Evolutionary conservation across 257 asterid genomes (phyloP).

Genomic region (Ballota nigra): DNA sequence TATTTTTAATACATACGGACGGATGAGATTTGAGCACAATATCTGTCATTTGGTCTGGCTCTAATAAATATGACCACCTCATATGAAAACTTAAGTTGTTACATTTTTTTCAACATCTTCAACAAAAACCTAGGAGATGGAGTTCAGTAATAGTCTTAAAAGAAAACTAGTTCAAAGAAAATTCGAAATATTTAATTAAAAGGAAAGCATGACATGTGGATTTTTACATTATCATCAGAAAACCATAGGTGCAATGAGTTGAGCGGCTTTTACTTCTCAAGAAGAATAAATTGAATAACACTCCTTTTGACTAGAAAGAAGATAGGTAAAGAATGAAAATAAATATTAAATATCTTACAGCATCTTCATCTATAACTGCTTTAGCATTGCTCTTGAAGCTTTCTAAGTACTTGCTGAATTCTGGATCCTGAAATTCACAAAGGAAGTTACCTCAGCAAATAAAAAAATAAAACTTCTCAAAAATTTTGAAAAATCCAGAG

Average conservation of each 20-base stretch:
- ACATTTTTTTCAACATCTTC: neutral
- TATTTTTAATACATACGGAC: too few species aligned
- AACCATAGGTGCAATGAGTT: neutral
- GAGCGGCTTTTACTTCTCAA: neutral
- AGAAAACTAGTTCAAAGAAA: neutral
- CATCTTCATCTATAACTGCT: slow-evolving; percentile 43
- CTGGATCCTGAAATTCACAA: slow-evolving; percentile 69
- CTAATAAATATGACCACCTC: neutral
- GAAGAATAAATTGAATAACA: neutral
- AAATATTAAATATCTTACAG: slow-evolving; percentile 44
- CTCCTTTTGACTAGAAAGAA: neutral
- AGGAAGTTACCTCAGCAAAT: slow-evolving; percentile 23
- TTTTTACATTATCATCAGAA: neutral
- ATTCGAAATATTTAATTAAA: neutral
- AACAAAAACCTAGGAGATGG: neutral
- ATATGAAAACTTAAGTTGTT: neutral
- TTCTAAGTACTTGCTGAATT: slow-evolving; percentile 66
- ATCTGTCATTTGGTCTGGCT: neutral
- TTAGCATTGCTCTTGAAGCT: slow-evolving; percentile 38
- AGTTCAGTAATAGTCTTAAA: neutral
- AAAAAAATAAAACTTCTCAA: neutral
- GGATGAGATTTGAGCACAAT: neutral
- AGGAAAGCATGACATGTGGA: neutral
- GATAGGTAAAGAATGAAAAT: slow-evolving; percentile 4
- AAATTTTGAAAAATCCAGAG: slow-evolving; percentile 6